These are phyloP conservation scores for Penicillium psychrosexuale DNA, from an alignment of 2,329 filamentous ascomycete genomes.

Conservation along the genomic window DNA sequence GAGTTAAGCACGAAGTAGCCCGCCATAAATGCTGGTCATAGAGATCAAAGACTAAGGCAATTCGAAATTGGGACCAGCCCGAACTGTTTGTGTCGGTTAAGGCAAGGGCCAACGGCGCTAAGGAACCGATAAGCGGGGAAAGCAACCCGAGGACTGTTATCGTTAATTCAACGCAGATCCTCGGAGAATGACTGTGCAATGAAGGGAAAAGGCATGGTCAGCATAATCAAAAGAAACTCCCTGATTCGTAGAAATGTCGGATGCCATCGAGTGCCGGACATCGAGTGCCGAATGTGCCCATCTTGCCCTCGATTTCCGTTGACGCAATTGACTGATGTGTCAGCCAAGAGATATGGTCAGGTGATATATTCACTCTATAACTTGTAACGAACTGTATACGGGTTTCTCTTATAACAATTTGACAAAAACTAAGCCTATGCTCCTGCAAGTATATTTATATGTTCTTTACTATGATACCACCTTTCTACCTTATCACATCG, in stretches of 20 bases:
- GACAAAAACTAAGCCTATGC: too few relatives aligned
- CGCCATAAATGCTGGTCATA: constrained; percentile 8
- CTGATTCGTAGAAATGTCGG: neutral
- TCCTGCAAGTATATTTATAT: too few relatives aligned
- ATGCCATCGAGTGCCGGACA: neutral
- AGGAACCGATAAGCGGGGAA: constrained; percentile 21
- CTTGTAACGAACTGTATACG: too few relatives aligned
- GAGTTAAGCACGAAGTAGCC: neutral
- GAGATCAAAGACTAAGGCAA: constrained; percentile 1
- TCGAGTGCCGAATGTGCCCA: too few relatives aligned
- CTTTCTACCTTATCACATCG: too few relatives aligned
- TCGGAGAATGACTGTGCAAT: neutral
- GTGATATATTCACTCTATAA: too few relatives aligned
- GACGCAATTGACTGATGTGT: constrained; percentile 1
- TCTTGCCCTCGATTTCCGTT: neutral
- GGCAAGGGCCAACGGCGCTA: constrained; percentile 19
- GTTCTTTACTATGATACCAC: too few relatives aligned
- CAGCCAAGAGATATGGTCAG: neutral
- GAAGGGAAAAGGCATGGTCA: neutral
- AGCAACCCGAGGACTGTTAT: neutral
- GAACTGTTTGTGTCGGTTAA: constrained; percentile 10
- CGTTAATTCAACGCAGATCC: neutral
- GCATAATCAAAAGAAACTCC: neutral
- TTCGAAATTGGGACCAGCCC: neutral
- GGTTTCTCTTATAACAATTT: too few relatives aligned